These are phyloP conservation scores for Suillus americanus DNA, from an alignment of 768 basidiomycete genomes.

Conservation along the genomic window DNA sequence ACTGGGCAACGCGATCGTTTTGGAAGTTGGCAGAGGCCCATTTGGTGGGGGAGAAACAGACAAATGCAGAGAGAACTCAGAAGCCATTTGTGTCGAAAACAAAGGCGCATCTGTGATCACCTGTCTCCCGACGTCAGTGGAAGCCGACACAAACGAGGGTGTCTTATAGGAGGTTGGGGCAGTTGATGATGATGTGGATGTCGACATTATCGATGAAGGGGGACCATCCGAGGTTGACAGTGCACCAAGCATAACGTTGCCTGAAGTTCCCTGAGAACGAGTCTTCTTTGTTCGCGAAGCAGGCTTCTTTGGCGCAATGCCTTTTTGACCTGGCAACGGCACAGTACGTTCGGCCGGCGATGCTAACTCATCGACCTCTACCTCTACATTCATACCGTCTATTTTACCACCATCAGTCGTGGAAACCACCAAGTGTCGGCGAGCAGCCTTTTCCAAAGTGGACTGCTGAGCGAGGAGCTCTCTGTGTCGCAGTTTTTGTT, in stretches of 20 bases:
- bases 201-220: neutral
- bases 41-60: neutral
- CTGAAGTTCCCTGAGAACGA: constrained; percentile 11
- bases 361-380: neutral
- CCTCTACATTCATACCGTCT: constrained; percentile 9
- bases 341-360: neutral
- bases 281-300: neutral
- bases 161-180: neutral
- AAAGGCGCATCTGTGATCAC: constrained; percentile 8
- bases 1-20: constrained; percentile 14
- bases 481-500: constrained; percentile 11
- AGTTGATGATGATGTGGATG: neutral
- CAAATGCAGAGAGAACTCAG: constrained; percentile 11
- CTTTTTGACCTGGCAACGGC: constrained; percentile 5
- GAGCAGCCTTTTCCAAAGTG: constrained; percentile 26
- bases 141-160: constrained; percentile 10
- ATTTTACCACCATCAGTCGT: neutral
- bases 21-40: constrained; percentile 1
- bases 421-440: neutral
- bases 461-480: constrained; percentile 19
- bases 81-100: constrained; percentile 15
- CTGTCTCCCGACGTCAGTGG: constrained; percentile 15
- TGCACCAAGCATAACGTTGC: constrained; percentile 18
- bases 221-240: neutral
- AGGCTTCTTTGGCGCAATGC: constrained; percentile 3